These are phyloP conservation scores for Fusarium praegraminearum DNA, from an alignment of 2,329 filamentous ascomycete species.

Conservation along the genomic window DNA sequence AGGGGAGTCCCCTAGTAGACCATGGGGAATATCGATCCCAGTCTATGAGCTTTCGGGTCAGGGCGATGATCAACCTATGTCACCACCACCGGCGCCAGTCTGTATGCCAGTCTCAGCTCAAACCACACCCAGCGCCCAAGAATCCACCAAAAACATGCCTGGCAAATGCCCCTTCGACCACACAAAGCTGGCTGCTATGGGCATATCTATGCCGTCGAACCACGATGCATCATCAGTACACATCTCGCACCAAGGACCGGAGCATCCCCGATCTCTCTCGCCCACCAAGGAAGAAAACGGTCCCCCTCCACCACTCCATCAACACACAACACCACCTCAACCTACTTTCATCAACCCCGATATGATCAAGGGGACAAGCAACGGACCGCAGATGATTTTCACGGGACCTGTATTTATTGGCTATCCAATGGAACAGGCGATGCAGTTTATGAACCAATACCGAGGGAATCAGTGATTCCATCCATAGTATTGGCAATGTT, in stretches of 20 bases:
- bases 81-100: conserved; percentile 69
- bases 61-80: conserved; percentile 59
- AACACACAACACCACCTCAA: conserved; percentile 48
- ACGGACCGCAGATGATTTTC: conserved; percentile 80
- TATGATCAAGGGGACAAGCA: conserved; percentile 49
- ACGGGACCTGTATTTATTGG: conserved; percentile 95
- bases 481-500: conserved; percentile 19
- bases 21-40: conserved; percentile 91
- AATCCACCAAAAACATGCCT: conserved; percentile 48
- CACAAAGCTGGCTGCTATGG: conserved; percentile 57
- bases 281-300: conserved; percentile 38
- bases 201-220: conserved; percentile 35
- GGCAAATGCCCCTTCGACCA: conserved; percentile 72
- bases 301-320: conserved; percentile 29
- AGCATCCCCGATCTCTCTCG: conserved; percentile 31
- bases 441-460: conserved; percentile 76
- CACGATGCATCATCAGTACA: conserved; percentile 24
- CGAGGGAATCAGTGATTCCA: conserved; percentile 49
- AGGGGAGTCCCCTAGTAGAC: conserved; percentile 90
- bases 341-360: conserved; percentile 66
- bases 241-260: conserved; percentile 22
- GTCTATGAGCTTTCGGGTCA: conserved; percentile 59
- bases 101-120: conserved; percentile 58
- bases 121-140: conserved; percentile 42
- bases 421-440: conserved; percentile 86